phyloP scores from a whole-genome alignment of 768 basidiomycete species.

The Suillus subaureus region DNA sequence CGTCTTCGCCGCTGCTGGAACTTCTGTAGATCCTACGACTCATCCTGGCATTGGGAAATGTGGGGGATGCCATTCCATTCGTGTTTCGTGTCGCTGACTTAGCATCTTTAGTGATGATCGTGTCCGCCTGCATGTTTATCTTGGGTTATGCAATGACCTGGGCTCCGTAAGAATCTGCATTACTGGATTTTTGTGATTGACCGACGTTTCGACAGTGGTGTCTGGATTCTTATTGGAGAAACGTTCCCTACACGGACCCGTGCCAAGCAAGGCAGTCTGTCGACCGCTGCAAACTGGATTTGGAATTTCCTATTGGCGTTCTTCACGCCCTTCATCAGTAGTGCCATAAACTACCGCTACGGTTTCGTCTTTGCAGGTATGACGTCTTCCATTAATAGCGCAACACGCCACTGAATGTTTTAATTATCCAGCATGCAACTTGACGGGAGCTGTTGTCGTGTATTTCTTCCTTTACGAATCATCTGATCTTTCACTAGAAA shows the following conservation, averaged over 20 bases:
- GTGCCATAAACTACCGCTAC: constrained; percentile 58
- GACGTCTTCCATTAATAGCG: constrained; percentile 12
- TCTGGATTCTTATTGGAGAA: constrained; percentile 81
- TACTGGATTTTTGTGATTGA: neutral
- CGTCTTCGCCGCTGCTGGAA: constrained; percentile 73
- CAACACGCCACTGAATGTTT: neutral
- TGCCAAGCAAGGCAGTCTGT: constrained; percentile 69
- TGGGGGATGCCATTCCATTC: constrained; percentile 22
- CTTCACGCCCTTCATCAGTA: constrained; percentile 76
- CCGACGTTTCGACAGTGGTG: constrained; percentile 38
- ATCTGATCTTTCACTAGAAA: constrained; percentile 65
- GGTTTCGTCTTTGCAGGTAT: constrained; percentile 72
- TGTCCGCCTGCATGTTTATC: constrained; percentile 72
- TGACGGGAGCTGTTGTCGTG: constrained; percentile 59
- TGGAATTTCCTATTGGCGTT: constrained; percentile 76
- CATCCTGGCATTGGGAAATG: constrained; percentile 56
- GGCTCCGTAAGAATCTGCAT: constrained; percentile 48
- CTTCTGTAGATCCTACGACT: constrained; percentile 53
- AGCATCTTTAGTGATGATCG: constrained; percentile 53
- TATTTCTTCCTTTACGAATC: constrained; percentile 80
- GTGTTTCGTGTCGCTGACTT: constrained; percentile 6
- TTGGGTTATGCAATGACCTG: constrained; percentile 71
- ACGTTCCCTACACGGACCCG: constrained; percentile 75
- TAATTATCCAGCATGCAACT: constrained; percentile 49
- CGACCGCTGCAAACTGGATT: constrained; percentile 67